A percentile compares a stretch with the other conserved stretches of the same genome.
phyloP scores from a whole-genome alignment of 768 basidiomycete species.

The Chlorophyllum brunneum region DNA sequence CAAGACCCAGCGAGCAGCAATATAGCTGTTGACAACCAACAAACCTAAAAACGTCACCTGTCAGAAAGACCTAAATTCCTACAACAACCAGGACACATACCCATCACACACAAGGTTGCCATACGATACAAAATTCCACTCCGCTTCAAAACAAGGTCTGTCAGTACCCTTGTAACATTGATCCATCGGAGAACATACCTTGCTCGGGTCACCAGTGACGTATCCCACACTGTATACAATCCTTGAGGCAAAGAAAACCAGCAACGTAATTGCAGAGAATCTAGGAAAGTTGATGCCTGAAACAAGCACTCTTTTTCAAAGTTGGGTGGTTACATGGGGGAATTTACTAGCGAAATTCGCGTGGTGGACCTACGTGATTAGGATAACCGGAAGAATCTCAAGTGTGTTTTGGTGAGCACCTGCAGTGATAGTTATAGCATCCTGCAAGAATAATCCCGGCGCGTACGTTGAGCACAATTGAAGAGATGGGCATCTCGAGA shows the following conservation, averaged over 20 bases:
- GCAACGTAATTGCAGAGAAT: too few species aligned
- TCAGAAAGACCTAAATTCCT: too few species aligned
- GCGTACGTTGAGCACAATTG: constrained; percentile 68
- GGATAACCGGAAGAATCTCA: constrained; percentile 45
- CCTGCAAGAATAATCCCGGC: background rate
- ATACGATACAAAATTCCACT: too few species aligned
- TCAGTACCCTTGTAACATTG: background rate
- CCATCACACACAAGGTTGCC: too few species aligned
- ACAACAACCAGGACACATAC: too few species aligned
- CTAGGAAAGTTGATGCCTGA: too few species aligned
- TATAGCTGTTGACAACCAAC: background rate
- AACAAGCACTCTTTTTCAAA: too few species aligned
- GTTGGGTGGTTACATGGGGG: constrained; percentile 28
- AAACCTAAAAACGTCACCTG: constrained; percentile 1
- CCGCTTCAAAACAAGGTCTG: constrained; percentile 16
- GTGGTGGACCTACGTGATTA: constrained; percentile 37
- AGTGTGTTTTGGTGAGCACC: constrained; percentile 71
- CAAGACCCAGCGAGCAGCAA: constrained; percentile 12
- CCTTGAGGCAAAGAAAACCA: constrained; percentile 34
- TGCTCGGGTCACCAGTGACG: constrained; percentile 36
- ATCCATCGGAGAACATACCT: constrained; percentile 25
- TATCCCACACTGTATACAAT: constrained; percentile 48
- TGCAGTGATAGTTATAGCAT: constrained; percentile 24
- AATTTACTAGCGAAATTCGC: constrained; percentile 32
- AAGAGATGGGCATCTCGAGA: constrained; percentile 51